A percentile compares a stretch with the other conserved stretches of the same genome.
These are phyloP conservation scores for Neurospora sp. DNA, from an alignment of 495 filamentous ascomycete species.

Conservation along the genomic window DNA sequence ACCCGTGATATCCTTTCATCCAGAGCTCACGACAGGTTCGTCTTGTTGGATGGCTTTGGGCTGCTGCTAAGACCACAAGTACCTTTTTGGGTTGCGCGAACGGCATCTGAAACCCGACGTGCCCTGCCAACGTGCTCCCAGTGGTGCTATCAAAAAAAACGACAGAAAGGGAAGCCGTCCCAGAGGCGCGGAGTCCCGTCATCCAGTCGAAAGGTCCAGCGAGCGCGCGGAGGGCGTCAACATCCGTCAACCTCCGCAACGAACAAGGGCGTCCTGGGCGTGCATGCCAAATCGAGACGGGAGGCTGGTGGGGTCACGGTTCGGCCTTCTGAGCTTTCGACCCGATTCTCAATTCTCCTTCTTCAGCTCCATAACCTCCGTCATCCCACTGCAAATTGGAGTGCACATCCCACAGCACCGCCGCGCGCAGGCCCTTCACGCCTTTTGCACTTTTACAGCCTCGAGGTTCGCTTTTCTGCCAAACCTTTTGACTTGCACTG, in stretches of 20 bases:
- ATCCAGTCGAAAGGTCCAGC: neutral
- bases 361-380: slow-evolving; percentile 17
- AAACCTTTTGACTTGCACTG: neutral
- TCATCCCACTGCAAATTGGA: slow-evolving; percentile 14
- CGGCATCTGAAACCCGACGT: neutral
- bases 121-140: neutral
- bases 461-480: neutral
- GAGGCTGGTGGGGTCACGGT: slow-evolving; percentile 26
- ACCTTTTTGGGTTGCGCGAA: neutral
- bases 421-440: neutral
- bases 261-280: neutral
- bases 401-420: neutral
- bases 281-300: slow-evolving; percentile 17
- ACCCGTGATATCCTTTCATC: neutral
- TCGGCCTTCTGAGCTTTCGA: slow-evolving; percentile 28
- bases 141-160: neutral
- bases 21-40: neutral
- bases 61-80: neutral
- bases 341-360: slow-evolving; percentile 26
- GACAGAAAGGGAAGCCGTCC: neutral
- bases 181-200: neutral
- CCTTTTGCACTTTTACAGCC: neutral
- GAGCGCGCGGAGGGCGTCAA: neutral
- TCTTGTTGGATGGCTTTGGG: neutral
- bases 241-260: neutral